Base-by-base conservation (phyloP, 139 green algal species). In the Yamagishiella unicocca region DNA sequence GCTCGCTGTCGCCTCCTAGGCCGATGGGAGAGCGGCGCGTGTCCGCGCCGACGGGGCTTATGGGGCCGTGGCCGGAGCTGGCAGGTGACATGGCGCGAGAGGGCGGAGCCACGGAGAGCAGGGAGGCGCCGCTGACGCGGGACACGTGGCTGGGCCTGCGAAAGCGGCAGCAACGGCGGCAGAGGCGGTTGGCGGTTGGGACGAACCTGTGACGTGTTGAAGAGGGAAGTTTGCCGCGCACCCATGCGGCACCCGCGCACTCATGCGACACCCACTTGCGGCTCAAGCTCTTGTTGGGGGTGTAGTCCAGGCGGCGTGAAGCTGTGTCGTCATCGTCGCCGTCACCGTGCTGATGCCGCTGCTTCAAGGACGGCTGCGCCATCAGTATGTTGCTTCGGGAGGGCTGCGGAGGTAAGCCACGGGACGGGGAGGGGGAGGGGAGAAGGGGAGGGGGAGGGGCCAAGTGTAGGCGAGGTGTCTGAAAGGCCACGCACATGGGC, bases 181-280 rank as follows among this genome's bases (percentile, higher is more conserved):
- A n/a, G n/a, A n/a, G n/a, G n/a, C n/a, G n/a, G n/a, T n/a, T n/a
- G n/a, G n/a, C n/a, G n/a, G n/a, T n/a, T n/a, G n/a, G n/a, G n/a
- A n/a, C n/a, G n/a, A n/a, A n/a, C n/a, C n/a, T n/a, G n/a, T n/a
- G n/a, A n/a, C n/a, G n/a, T n/a, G n/a, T n/a, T n/a, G n/a, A n/a
- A n/a, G n/a, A n/a, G n/a, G n/a, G n/a, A n/a, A n/a, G n/a, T n/a
- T n/a, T n/a, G n/a, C n/a, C n/a, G n/a, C n/a, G n/a, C n/a, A n/a
- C n/a, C n/a, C n/a, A n/a, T n/a, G n/a, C n/a, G n/a, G n/a, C n/a
- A n/a, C n/a, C n/a, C n/a, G n/a, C n/a, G n/a, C n/a, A n/a, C n/a
- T n/a, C n/a, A n/a, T n/a, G n/a, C n/a, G n/a, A n/a, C 33, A 74
- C 66, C 22, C 66, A 74, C 66, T 45, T 74, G 66, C 66, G 31